Evolutionary conservation across 164 flowering plant species (phyloP).

Genomic region (Kingdonia uniflora): DNA sequence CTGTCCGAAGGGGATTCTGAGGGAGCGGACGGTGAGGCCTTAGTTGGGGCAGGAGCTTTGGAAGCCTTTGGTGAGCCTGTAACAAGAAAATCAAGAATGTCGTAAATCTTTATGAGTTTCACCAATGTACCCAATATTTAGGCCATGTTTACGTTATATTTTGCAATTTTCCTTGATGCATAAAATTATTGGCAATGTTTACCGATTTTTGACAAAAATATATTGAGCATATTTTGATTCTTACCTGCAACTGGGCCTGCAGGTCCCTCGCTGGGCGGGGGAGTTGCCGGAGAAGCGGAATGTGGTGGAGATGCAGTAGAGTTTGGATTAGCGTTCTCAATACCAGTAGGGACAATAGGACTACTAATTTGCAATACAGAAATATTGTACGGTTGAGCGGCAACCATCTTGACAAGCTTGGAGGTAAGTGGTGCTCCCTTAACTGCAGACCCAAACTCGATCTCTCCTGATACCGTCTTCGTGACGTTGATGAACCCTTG

Average conservation of each 20-base stretch:
- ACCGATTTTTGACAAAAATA: no score
- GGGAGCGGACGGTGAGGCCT: neutral
- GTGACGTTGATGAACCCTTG: conserved; percentile 54
- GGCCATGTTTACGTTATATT: no score
- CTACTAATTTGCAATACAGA: conserved; percentile 44
- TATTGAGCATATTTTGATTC: no score
- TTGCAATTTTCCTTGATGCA: no score
- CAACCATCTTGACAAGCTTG: conserved; percentile 24
- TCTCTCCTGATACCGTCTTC: conserved; percentile 11
- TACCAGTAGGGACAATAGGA: conserved; percentile 27
- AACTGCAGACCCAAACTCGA: conserved; percentile 44
- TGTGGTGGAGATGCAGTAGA: conserved; percentile 9
- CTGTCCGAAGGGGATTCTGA: neutral
- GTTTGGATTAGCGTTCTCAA: conserved; percentile 14
- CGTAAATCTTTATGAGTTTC: no score
- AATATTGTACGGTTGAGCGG: conserved; percentile 45
- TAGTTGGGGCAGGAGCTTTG: no score
- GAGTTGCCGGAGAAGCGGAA: conserved; percentile 9
- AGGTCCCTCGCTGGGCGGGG: neutral
- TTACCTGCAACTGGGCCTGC: no score
- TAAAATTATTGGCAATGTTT: no score
- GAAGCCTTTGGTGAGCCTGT: no score
- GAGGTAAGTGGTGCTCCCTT: conserved; percentile 27
- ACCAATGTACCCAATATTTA: no score
- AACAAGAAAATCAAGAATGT: no score